These are phyloP conservation scores for Postia placenta DNA, from an alignment of 768 basidiomycete genomes.

Conservation along the genomic window DNA sequence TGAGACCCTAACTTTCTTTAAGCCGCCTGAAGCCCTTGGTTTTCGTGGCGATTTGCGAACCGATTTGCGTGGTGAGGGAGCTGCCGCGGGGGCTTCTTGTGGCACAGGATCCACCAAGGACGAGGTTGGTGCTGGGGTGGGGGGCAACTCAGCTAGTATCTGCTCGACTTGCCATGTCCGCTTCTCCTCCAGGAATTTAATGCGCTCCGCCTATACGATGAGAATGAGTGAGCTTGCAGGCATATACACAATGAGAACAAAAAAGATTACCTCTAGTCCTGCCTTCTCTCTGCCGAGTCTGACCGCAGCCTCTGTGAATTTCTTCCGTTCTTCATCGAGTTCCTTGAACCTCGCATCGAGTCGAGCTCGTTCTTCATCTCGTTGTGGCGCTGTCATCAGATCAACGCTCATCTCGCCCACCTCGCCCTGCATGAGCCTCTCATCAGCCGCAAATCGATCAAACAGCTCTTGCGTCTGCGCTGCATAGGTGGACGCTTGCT, in stretches of 20 bases:
- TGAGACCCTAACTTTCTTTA: constrained; percentile 39
- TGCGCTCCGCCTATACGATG: constrained; percentile 48
- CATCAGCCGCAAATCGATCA: constrained; percentile 46
- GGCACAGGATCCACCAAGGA: constrained; percentile 1
- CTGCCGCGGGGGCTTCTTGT: constrained; percentile 12
- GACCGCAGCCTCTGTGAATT: constrained; percentile 59
- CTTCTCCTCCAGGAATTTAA: constrained; percentile 61
- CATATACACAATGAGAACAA: background rate
- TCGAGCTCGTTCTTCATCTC: constrained; percentile 48
- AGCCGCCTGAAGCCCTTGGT: constrained; percentile 23
- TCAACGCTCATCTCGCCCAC: constrained; percentile 45
- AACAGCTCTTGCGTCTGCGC: constrained; percentile 42
- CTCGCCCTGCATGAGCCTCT: constrained; percentile 24
- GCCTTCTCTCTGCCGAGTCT: constrained; percentile 61
- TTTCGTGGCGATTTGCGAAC: constrained; percentile 41
- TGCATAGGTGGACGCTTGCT: constrained; percentile 29
- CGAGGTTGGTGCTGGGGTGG: constrained; percentile 25
- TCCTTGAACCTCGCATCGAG: constrained; percentile 47
- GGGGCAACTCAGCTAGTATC: constrained; percentile 54
- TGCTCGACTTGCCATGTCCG: constrained; percentile 64
- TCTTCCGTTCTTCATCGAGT: constrained; percentile 59
- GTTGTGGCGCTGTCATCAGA: constrained; percentile 43
- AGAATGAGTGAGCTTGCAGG: background rate
- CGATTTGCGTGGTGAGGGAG: constrained; percentile 30
- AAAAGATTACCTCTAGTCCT: constrained; percentile 49